Conservation (phyloP, 345 rosid species). For the Eucalyptus viminalis region DNA sequence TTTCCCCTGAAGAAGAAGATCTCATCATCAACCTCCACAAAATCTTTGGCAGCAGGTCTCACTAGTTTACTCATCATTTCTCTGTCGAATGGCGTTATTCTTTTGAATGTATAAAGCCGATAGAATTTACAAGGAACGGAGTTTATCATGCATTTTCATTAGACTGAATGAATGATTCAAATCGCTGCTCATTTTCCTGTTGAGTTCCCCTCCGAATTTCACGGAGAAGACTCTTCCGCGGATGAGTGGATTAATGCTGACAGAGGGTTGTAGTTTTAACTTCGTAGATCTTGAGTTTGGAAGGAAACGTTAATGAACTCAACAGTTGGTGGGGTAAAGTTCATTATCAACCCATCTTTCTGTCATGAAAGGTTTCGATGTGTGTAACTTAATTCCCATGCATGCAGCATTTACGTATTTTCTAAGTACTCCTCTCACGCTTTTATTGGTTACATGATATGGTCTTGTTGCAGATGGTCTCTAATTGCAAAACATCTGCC, state of each 20-base stretch:
- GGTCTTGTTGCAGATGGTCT: conserved; percentile 57
- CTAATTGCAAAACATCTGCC: conserved; percentile 69
- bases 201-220: background rate
- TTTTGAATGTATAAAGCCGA: background rate
- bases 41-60: conserved; percentile 75
- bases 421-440: background rate
- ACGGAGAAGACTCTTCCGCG: background rate
- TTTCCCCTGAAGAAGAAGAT: conserved; percentile 73
- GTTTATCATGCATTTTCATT: background rate
- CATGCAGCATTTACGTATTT: background rate
- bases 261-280: background rate
- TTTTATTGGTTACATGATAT: background rate
- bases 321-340: background rate
- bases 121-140: background rate
- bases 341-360: background rate
- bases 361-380: background rate
- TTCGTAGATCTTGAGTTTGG: background rate
- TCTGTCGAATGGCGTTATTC: background rate
- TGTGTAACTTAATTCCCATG: background rate
- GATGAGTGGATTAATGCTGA: background rate
- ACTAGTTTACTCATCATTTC: background rate
- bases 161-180: background rate
- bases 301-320: background rate
- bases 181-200: background rate
- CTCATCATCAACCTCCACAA: conserved; percentile 56